Conservation (phyloP, 2,329 filamentous ascomycete species). For the Penicillium sp. region DNA sequence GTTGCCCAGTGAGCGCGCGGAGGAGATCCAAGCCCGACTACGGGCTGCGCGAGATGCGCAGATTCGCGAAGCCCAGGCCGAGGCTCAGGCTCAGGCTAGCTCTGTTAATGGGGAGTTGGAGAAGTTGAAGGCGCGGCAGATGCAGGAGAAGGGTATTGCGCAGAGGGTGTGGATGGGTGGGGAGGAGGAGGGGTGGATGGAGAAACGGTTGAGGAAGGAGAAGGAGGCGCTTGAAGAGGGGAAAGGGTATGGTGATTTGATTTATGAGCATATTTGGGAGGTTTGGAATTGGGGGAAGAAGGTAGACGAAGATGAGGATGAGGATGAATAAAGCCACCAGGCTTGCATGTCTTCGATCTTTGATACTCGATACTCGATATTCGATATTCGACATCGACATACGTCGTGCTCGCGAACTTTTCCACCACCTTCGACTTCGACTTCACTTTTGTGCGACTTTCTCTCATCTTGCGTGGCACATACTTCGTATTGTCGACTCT, state of each 20-base stretch:
- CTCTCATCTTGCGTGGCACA: background rate
- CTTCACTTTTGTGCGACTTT: background rate
- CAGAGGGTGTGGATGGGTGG: conserved; percentile 47
- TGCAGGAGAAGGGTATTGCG: conserved; percentile 35
- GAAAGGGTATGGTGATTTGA: conserved; percentile 51
- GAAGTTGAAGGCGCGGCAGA: conserved; percentile 37
- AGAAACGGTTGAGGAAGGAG: conserved; percentile 47
- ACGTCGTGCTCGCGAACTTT: background rate
- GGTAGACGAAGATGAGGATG: conserved; percentile 29
- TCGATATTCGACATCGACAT: background rate
- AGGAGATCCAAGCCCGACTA: conserved; percentile 39
- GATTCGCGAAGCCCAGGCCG: conserved; percentile 26
- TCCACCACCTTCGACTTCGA: background rate
- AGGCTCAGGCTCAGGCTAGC: conserved; percentile 12
- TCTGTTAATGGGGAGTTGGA: conserved; percentile 37
- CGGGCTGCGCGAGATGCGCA: conserved; percentile 34
- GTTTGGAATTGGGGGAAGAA: conserved; percentile 49
- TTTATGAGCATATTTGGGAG: conserved; percentile 52
- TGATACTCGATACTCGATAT: background rate
- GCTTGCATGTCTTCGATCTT: background rate
- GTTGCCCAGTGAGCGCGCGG: conserved; percentile 40
- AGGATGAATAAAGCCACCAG: conserved; percentile 8
- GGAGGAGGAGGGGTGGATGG: conserved; percentile 50
- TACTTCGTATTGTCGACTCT: conserved; percentile 3
- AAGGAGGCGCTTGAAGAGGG: conserved; percentile 48